Conservation (phyloP, 768 basidiomycete genomes). For the Polyporus arcularius region DNA sequence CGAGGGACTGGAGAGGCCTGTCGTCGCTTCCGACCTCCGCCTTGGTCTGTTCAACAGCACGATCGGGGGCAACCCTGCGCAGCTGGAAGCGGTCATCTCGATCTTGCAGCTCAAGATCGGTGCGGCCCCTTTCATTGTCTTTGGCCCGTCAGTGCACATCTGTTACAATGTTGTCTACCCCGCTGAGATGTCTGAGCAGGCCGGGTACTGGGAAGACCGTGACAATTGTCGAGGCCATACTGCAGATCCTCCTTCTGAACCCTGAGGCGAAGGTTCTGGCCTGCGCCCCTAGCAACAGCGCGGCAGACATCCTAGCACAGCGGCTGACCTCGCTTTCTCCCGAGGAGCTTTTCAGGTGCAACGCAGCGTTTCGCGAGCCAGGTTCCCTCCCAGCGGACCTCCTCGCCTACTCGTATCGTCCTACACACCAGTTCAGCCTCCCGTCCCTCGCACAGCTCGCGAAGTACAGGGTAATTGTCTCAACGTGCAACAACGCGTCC, state of each 20-base stretch:
- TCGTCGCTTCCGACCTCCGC: conserved; percentile 22
- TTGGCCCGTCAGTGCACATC: conserved; percentile 56
- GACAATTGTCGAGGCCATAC: conserved; percentile 63
- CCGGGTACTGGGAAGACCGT: conserved; percentile 67
- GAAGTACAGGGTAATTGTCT: conserved; percentile 56
- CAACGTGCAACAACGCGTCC: conserved; percentile 66
- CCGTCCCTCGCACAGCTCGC: conserved; percentile 43
- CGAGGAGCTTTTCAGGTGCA: conserved; percentile 54
- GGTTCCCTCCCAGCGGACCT: conserved; percentile 41
- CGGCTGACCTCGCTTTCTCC: conserved; percentile 40
- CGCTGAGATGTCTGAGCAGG: conserved; percentile 19
- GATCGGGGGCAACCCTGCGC: conserved; percentile 46
- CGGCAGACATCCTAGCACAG: conserved; percentile 59
- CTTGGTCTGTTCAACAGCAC: conserved; percentile 27
- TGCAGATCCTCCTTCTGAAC: conserved; percentile 48
- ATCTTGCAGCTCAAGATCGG: conserved; percentile 49
- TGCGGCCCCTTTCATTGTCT: conserved; percentile 56
- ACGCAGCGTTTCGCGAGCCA: conserved; percentile 51
- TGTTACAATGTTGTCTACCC: not conserved
- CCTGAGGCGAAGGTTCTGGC: conserved; percentile 52
- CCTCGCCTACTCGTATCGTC: conserved; percentile 38
- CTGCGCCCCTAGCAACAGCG: conserved; percentile 70
- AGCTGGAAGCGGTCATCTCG: conserved; percentile 51
- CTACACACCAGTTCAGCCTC: conserved; percentile 39
- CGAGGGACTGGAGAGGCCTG: not conserved